Base-by-base conservation (phyloP, 305 asterid species). In the Solanum chacoense region DNA sequence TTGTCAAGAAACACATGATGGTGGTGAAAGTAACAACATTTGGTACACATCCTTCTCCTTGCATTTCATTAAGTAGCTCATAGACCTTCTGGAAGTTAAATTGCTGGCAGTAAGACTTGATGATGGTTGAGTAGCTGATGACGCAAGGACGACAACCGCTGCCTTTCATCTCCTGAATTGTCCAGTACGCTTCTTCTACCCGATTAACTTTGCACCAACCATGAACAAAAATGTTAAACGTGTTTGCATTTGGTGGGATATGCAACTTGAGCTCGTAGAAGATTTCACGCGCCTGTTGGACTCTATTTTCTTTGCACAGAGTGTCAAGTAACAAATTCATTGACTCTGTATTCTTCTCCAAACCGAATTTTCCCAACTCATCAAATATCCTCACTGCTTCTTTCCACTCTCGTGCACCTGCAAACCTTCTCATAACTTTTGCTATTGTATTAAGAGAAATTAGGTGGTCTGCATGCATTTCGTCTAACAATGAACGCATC, bases 101-200 rank as follows among this genome's bases (percentile, higher is more conserved):
- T 59, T 91, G 92, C 3, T 80, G 91, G 91, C 98, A 96, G 90
- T 96, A 94, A 73, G 94, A 94, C 29, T 92, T 95, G 87, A 95
- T 93, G 45, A 95, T 93, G 1, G 93, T 97, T 18, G 98, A 96
- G 93, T 95, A 96, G 94, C 97, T 95, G 86, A 97, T 95, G 81
- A 94, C 97, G 55, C 97, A 95, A 16, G 97, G 98, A 71, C 87
- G 91, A 89, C 90, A 93, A 77, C 98, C 96, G 22, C 87, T 85
- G 29, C 98, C 98, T 90, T 93, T 97, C 97, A 97, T 96, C 91
- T 97, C 98, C 87, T 97, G 94, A 79, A 97, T 90, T 31, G 97
- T 97, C 99, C 98, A 97, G 29, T 94, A 93, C 22, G 99, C 98
- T 92, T 96, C 99, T 79, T 97, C 98, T 10, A 97, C 95, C 91